These are phyloP conservation scores for Boletus rex-veris DNA, from an alignment of 768 basidiomycete species.

Conservation along the genomic window DNA sequence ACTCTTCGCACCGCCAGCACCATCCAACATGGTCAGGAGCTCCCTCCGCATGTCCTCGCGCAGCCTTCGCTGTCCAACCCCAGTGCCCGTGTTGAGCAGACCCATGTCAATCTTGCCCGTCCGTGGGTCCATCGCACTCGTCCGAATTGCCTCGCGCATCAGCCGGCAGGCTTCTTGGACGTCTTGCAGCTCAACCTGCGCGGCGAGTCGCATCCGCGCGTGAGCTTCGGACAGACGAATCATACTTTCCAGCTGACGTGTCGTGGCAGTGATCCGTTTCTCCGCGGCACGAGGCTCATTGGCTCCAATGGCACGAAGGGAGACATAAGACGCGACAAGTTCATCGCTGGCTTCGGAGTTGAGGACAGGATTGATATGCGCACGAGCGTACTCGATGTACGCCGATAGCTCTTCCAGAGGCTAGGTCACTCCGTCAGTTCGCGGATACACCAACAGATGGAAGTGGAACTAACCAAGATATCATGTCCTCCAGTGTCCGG, in stretches of 20 bases:
- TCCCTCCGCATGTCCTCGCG: slow-evolving; percentile 89
- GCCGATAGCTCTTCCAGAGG: slow-evolving; percentile 87
- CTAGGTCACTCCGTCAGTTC: slow-evolving; percentile 39
- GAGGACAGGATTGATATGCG: slow-evolving; percentile 80
- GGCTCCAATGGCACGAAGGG: slow-evolving; percentile 85
- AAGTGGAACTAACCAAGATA: slow-evolving; percentile 58
- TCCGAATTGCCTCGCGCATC: slow-evolving; percentile 94
- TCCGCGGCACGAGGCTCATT: slow-evolving; percentile 84
- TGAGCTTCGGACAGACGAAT: slow-evolving; percentile 96
- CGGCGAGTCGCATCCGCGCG: slow-evolving; percentile 90
- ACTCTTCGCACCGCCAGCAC: slow-evolving; percentile 43
- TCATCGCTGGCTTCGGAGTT: slow-evolving; percentile 82
- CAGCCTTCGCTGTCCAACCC: slow-evolving; percentile 78
- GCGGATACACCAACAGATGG: background rate
- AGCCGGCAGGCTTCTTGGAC: slow-evolving; percentile 91
- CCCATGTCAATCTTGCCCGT: slow-evolving; percentile 99
- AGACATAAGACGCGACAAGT: slow-evolving; percentile 87
- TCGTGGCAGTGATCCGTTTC: slow-evolving; percentile 96
- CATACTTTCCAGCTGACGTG: slow-evolving; percentile 95
- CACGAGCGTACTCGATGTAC: slow-evolving; percentile 91
- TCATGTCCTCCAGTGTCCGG: slow-evolving; percentile 60
- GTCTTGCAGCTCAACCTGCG: slow-evolving; percentile 81
- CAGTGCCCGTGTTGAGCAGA: slow-evolving; percentile 90
- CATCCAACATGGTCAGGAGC: slow-evolving; percentile 61
- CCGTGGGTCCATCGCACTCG: slow-evolving; percentile 91